Conservation (phyloP, 352 stramenopile genomes). For the Salisapilia sapeloensis region DNA sequence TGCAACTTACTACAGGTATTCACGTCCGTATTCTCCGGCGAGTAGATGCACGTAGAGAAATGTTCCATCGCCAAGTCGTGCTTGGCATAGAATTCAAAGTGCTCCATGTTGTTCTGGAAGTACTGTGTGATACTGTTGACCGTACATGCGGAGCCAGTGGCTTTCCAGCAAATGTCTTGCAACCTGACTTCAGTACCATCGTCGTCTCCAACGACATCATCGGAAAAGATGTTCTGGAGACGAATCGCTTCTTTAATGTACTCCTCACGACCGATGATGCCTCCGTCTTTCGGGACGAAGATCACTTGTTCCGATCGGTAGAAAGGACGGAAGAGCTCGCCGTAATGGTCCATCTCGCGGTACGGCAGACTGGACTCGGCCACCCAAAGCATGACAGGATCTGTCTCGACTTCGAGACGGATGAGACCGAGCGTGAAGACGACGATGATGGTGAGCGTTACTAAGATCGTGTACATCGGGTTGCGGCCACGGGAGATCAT, state of each 20-base stretch:
- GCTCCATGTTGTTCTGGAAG: constrained; percentile 38
- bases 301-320: constrained; percentile 35
- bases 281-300: constrained; percentile 29
- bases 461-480: constrained; percentile 8
- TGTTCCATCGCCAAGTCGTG: constrained; percentile 19
- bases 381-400: constrained; percentile 40
- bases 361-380: constrained; percentile 18
- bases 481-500: constrained; percentile 11
- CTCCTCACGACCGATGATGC: constrained; percentile 11
- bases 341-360: constrained; percentile 21
- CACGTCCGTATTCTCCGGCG: constrained; percentile 19
- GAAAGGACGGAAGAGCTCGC: constrained; percentile 32
- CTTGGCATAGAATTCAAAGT: constrained; percentile 38
- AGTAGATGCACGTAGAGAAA: constrained; percentile 24
- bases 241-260: constrained; percentile 29
- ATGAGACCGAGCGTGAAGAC: constrained; percentile 9
- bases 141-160: constrained; percentile 29
- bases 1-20: constrained; percentile 19
- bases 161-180: constrained; percentile 31
- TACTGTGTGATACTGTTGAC: constrained; percentile 46
- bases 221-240: constrained; percentile 16
- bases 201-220: constrained; percentile 3
- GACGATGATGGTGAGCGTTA: constrained; percentile 7
- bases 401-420: constrained; percentile 19
- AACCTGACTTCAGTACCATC: no score